Conservation (phyloP, 306 rosid genomes). For the Dalbergia cochinchinensis region DNA sequence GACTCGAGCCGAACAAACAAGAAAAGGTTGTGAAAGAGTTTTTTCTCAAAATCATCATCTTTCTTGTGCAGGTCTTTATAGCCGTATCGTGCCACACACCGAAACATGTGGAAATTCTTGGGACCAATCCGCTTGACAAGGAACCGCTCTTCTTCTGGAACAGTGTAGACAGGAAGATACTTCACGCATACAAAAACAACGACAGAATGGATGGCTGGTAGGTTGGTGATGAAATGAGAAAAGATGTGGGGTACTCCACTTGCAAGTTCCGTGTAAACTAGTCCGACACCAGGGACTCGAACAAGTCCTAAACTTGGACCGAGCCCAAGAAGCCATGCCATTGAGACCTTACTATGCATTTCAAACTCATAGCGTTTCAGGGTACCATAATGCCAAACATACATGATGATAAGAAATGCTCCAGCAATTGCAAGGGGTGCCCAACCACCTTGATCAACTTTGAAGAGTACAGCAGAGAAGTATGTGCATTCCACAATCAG, state of each 20-base stretch:
- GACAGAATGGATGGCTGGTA: conserved; percentile 94
- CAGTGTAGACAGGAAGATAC: conserved; percentile 91
- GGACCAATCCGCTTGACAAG: conserved; percentile 93
- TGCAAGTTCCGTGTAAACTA: conserved; percentile 94
- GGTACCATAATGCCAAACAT: conserved; percentile 90
- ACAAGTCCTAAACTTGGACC: conserved; percentile 97
- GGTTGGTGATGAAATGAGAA: conserved; percentile 96
- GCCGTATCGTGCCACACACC: conserved; percentile 92
- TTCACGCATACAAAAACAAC: conserved; percentile 93
- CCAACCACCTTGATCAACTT: conserved; percentile 95
- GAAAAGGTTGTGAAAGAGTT: conserved; percentile 79
- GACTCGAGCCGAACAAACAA: conserved; percentile 76
- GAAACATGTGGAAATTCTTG: conserved; percentile 84
- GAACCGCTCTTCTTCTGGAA: conserved; percentile 91
- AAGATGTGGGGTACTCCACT: conserved; percentile 95
- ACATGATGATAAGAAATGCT: conserved; percentile 79
- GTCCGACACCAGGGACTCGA: conserved; percentile 95
- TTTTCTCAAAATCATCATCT: conserved; percentile 88
- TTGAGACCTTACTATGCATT: conserved; percentile 90
- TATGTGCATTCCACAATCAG: conserved; percentile 85
- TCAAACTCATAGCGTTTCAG: conserved; percentile 80
- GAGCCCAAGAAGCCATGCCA: conserved; percentile 98
- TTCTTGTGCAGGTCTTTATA: conserved; percentile 87
- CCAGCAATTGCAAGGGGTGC: conserved; percentile 88
- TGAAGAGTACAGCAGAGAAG: conserved; percentile 88